A percentile compares a stretch with the other conserved stretches of the same genome.
phyloP scores from a whole-genome alignment of 2,329 filamentous ascomycete species.

The Hymenoscyphus repandus region DNA sequence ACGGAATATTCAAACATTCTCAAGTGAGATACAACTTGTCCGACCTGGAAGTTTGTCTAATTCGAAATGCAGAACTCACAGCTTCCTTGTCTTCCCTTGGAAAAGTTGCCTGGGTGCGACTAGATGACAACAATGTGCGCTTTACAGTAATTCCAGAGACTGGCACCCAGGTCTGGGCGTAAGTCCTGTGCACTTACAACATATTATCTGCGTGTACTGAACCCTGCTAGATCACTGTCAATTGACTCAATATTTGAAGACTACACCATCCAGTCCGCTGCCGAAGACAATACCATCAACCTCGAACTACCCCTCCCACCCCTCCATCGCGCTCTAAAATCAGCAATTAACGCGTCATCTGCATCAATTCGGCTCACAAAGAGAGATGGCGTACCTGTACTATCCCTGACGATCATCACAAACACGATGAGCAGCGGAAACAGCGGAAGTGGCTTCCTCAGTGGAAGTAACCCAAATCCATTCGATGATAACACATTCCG shows the following conservation, averaged over 20 bases:
- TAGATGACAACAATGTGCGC: constrained; percentile 80
- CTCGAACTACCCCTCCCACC: constrained; percentile 87
- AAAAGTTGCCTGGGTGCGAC: constrained; percentile 45
- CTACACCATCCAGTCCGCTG: constrained; percentile 82
- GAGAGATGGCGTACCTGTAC: constrained; percentile 78
- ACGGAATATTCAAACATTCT: constrained; percentile 61
- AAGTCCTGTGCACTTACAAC: constrained; percentile 36
- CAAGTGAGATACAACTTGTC: constrained; percentile 42
- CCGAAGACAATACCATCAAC: constrained; percentile 83
- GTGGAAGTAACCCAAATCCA: constrained; percentile 35
- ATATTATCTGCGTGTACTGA: constrained; percentile 28
- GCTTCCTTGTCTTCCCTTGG: constrained; percentile 56
- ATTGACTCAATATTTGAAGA: constrained; percentile 83
- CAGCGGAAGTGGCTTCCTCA: constrained; percentile 29
- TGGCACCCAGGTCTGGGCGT: constrained; percentile 96
- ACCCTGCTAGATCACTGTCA: constrained; percentile 43
- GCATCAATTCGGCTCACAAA: constrained; percentile 88
- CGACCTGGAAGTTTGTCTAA: constrained; percentile 4
- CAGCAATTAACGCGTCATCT: constrained; percentile 73
- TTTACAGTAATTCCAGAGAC: constrained; percentile 95
- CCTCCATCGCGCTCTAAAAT: constrained; percentile 86
- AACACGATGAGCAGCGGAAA: constrained; percentile 53
- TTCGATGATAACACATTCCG: constrained; percentile 43
- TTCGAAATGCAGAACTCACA: constrained; percentile 48
- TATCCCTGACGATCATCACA: constrained; percentile 85